Percentiles rank a stretch among this genome's conserved stretches.
phyloP scores from a whole-genome alignment of 176 grass and related monocot species.

The Thalia dealbata region DNA sequence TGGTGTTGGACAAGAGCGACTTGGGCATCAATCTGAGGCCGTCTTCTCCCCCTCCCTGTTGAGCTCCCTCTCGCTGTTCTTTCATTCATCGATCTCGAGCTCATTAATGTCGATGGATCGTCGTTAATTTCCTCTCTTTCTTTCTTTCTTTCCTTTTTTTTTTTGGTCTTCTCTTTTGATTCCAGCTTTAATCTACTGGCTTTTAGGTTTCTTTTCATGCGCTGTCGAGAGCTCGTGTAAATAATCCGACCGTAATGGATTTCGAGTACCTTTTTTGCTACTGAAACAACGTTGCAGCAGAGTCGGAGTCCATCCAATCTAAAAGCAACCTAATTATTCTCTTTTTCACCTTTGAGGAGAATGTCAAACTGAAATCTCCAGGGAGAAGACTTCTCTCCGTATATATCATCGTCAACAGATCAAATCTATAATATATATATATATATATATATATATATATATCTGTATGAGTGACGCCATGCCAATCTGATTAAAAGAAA shows the following conservation, averaged over 20 bases:
- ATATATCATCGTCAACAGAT: background rate
- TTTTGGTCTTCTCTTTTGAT: no score
- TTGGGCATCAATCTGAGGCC: conserved; percentile 45
- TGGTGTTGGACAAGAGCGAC: conserved; percentile 37
- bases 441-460: no score
- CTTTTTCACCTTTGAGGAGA: background rate
- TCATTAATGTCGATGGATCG: background rate
- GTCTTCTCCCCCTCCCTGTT: conserved; percentile 24
- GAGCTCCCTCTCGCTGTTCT: conserved; percentile 8
- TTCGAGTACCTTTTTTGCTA: background rate
- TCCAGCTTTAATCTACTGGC: background rate
- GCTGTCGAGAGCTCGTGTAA: conserved; percentile 2
- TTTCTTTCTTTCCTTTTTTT: no score
- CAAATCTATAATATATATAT: background rate
- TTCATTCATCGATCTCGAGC: background rate
- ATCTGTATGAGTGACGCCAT: no score
- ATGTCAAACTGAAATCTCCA: background rate
- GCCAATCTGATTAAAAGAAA: background rate
- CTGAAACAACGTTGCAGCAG: background rate
- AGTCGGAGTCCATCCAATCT: no score
- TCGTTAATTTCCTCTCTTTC: background rate
- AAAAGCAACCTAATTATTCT: background rate
- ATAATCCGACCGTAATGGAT: conserved; percentile 1
- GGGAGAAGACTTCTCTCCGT: background rate
- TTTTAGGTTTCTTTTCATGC: background rate